These are phyloP conservation scores for Pichia sp. DNA, from an alignment of 1,139 yeast species.

Conservation along the genomic window DNA sequence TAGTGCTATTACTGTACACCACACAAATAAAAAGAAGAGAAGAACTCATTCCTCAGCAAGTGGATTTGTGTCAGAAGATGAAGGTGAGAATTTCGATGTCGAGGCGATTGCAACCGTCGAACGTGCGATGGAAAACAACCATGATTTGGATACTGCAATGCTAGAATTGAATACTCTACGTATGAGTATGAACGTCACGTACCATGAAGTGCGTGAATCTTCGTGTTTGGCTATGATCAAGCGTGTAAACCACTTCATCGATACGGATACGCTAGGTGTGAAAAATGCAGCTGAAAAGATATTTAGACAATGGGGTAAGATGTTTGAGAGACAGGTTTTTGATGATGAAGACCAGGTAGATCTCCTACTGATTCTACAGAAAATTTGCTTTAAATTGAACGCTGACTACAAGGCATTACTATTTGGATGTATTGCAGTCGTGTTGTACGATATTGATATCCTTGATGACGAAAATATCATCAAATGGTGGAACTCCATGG, in stretches of 20 bases:
- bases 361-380: slow-evolving; percentile 57
- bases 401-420: slow-evolving; percentile 43
- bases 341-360: slow-evolving; percentile 75
- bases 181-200: slow-evolving; percentile 95
- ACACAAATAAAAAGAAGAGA: slow-evolving; percentile 37
- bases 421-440: slow-evolving; percentile 60
- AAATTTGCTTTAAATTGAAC: slow-evolving; percentile 39
- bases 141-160: slow-evolving; percentile 87
- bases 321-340: slow-evolving; percentile 78
- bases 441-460: slow-evolving; percentile 75
- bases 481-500: slow-evolving; percentile 70
- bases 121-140: slow-evolving; percentile 87
- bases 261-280: slow-evolving; percentile 69
- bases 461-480: slow-evolving; percentile 76
- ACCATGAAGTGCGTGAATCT: slow-evolving; percentile 85
- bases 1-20: slow-evolving; percentile 36
- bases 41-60: slow-evolving; percentile 45
- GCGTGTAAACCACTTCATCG: slow-evolving; percentile 66
- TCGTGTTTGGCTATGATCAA: slow-evolving; percentile 68
- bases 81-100: slow-evolving; percentile 76
- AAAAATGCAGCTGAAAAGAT: slow-evolving; percentile 75
- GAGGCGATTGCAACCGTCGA: slow-evolving; percentile 95
- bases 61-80: slow-evolving; percentile 36
- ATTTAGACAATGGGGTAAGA: slow-evolving; percentile 73
- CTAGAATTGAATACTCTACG: slow-evolving; percentile 88